Percentiles rank a stretch among this genome's conserved stretches.
These are phyloP conservation scores for Pythium phragmiticola DNA, from an alignment of 352 stramenopile genomes.

Conservation along the genomic window DNA sequence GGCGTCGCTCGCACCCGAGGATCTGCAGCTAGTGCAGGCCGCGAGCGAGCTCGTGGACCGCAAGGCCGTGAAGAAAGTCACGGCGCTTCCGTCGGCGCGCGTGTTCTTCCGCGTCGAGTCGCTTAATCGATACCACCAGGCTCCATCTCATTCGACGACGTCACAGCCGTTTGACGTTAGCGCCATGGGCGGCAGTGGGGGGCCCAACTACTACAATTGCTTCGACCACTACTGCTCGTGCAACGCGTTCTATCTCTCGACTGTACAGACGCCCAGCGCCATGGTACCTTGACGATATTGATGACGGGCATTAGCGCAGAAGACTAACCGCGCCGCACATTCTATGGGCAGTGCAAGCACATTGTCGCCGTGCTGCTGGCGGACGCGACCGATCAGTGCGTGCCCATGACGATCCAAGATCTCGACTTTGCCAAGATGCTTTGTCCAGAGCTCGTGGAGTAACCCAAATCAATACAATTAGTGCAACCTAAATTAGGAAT, in stretches of 20 bases:
- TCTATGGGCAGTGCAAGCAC: conserved; percentile 58
- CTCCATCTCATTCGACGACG: neutral
- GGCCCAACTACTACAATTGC: conserved; percentile 72
- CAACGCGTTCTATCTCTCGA: conserved; percentile 47
- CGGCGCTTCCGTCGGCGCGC: conserved; percentile 42
- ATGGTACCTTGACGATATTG: conserved; percentile 38
- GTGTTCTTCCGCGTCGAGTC: conserved; percentile 69
- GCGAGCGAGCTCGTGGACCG: conserved; percentile 59
- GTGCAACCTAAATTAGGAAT: conserved; percentile 7
- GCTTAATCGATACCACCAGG: conserved; percentile 49
- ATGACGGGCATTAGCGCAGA: neutral
- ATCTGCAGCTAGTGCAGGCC: conserved; percentile 49
- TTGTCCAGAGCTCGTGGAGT: conserved; percentile 30
- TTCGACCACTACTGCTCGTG: conserved; percentile 72
- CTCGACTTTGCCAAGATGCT: conserved; percentile 62
- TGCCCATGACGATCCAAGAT: conserved; percentile 54
- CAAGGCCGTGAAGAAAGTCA: conserved; percentile 46
- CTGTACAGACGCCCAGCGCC: conserved; percentile 36
- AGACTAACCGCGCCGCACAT: neutral
- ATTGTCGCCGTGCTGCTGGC: conserved; percentile 62
- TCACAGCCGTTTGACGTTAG: conserved; percentile 49
- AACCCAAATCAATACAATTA: conserved; percentile 7
- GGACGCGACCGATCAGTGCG: conserved; percentile 46
- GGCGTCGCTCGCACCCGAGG: conserved; percentile 32
- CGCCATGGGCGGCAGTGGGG: conserved; percentile 37